These are phyloP conservation scores for Hypoxylon lienhwacheense DNA, from an alignment of 495 filamentous ascomycete species.

Conservation along the genomic window DNA sequence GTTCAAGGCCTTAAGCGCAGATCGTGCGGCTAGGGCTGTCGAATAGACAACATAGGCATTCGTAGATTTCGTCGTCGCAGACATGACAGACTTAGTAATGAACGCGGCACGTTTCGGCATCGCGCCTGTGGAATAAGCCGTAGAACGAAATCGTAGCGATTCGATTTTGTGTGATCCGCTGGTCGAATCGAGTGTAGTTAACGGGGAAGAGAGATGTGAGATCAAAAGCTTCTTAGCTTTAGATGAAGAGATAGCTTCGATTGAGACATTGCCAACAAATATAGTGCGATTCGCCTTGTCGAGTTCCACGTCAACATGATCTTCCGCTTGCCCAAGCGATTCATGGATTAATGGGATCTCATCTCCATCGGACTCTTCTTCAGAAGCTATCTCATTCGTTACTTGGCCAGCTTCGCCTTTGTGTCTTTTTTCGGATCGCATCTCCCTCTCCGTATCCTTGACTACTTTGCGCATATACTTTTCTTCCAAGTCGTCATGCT, in stretches of 20 bases:
- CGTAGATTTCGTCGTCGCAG: slow-evolving; percentile 85
- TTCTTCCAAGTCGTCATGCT: slow-evolving; percentile 76
- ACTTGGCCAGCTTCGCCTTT: slow-evolving; percentile 44
- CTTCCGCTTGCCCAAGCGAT: slow-evolving; percentile 47
- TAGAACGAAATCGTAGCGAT: slow-evolving; percentile 90
- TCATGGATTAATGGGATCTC: slow-evolving; percentile 51
- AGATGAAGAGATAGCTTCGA: slow-evolving; percentile 77
- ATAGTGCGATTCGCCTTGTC: slow-evolving; percentile 89
- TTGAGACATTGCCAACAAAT: slow-evolving; percentile 90
- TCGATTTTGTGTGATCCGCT: slow-evolving; percentile 69
- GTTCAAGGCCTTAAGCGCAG: slow-evolving; percentile 77
- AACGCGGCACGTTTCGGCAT: slow-evolving; percentile 90
- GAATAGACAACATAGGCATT: slow-evolving; percentile 93
- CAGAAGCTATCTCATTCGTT: slow-evolving; percentile 35
- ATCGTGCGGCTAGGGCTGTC: slow-evolving; percentile 68
- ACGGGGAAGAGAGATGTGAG: slow-evolving; percentile 59
- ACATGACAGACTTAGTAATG: slow-evolving; percentile 77
- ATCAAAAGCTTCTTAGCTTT: slow-evolving; percentile 73
- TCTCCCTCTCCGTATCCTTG: slow-evolving; percentile 49
- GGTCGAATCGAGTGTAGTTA: slow-evolving; percentile 48
- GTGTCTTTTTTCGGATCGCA: slow-evolving; percentile 48
- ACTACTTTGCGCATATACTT: slow-evolving; percentile 76
- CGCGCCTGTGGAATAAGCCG: slow-evolving; percentile 71
- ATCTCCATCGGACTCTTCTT: slow-evolving; percentile 35
- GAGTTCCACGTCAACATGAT: slow-evolving; percentile 57